A percentile compares a stretch with the other conserved stretches of the same genome.
These are phyloP conservation scores for Ophiocordyceps australis DNA, from an alignment of 2,329 filamentous ascomycete species.

Conservation along the genomic window DNA sequence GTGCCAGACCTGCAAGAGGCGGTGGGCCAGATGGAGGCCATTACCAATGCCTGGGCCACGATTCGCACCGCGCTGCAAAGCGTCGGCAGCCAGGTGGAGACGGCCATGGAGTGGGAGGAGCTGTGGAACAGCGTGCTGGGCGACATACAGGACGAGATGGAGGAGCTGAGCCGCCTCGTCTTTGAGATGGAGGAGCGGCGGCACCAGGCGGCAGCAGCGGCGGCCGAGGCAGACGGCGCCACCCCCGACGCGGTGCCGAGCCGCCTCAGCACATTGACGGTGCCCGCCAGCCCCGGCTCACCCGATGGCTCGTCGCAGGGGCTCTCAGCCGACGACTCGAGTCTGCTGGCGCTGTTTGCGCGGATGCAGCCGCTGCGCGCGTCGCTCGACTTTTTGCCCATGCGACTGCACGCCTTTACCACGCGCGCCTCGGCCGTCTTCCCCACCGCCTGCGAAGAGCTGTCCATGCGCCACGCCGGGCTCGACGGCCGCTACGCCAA, in stretches of 20 bases:
- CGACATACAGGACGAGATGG: constrained; percentile 78
- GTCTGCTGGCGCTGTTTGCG: constrained; percentile 76
- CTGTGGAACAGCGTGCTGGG: constrained; percentile 87
- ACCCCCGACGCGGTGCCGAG: constrained; percentile 35
- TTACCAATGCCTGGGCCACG: constrained; percentile 67
- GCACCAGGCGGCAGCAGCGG: constrained; percentile 57
- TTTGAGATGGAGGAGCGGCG: constrained; percentile 97
- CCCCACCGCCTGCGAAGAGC: constrained; percentile 77
- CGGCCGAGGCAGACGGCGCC: constrained; percentile 76
- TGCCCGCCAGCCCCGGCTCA: constrained; percentile 45
- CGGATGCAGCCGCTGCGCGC: constrained; percentile 88
- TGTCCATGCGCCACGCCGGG: constrained; percentile 54
- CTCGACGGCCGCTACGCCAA: constrained; percentile 79
- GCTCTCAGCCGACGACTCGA: constrained; percentile 64
- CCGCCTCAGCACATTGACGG: constrained; percentile 49
- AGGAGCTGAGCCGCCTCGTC: constrained; percentile 60
- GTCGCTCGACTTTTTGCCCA: constrained; percentile 87
- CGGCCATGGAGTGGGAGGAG: constrained; percentile 98
- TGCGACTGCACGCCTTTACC: constrained; percentile 80
- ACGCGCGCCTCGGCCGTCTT: constrained; percentile 61
- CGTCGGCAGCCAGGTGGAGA: constrained; percentile 81
- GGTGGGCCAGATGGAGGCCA: constrained; percentile 77
- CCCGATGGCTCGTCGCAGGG: constrained; percentile 33
- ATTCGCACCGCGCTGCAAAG: constrained; percentile 61
- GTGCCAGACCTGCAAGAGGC: constrained; percentile 54